Percentiles rank a stretch among this genome's conserved stretches.
Conservation (phyloP, 2,329 filamentous ascomycete species). For the Calonectria honghensis region DNA sequence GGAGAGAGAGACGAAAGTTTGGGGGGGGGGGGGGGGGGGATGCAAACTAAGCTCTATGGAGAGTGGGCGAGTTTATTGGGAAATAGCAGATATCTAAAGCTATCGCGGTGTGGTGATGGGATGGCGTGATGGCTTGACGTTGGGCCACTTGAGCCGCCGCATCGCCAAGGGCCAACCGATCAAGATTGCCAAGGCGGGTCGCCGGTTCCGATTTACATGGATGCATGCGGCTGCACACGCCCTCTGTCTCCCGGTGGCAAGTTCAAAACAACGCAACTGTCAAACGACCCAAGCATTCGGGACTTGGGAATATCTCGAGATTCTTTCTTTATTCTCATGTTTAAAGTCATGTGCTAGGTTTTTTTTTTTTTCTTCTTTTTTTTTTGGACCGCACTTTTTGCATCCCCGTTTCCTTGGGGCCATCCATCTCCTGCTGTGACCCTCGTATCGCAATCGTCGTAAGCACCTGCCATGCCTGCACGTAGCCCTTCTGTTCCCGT, state of each 20-base stretch:
- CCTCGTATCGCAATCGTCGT: conserved; percentile 4
- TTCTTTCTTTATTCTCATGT: not conserved
- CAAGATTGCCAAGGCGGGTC: conserved; percentile 34
- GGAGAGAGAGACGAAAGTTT: not conserved
- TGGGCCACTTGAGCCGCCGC: conserved; percentile 27
- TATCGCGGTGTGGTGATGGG: not conserved
- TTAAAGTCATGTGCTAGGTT: conserved; percentile 6
- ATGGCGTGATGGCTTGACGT: conserved; percentile 10
- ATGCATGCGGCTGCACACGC: not conserved
- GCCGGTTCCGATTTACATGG: conserved; percentile 21
- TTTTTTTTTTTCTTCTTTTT: not conserved
- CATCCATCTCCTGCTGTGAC: no score
- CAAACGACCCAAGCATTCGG: not conserved
- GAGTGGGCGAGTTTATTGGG: not conserved
- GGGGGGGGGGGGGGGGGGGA: not conserved
- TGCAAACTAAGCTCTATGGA: not conserved
- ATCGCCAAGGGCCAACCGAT: conserved; percentile 23
- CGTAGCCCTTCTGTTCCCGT: not conserved
- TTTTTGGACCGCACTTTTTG: not conserved
- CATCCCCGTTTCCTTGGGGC: not conserved
- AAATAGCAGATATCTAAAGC: not conserved
- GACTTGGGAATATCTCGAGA: conserved; percentile 1
- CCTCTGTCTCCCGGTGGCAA: not conserved
- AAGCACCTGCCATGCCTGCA: not conserved
- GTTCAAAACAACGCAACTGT: not conserved